Evolutionary conservation across 2,329 filamentous ascomycete genomes (phyloP), one percentile per base, ranked within the genome.

Genomic region (Chlorencoelia australis): DNA sequence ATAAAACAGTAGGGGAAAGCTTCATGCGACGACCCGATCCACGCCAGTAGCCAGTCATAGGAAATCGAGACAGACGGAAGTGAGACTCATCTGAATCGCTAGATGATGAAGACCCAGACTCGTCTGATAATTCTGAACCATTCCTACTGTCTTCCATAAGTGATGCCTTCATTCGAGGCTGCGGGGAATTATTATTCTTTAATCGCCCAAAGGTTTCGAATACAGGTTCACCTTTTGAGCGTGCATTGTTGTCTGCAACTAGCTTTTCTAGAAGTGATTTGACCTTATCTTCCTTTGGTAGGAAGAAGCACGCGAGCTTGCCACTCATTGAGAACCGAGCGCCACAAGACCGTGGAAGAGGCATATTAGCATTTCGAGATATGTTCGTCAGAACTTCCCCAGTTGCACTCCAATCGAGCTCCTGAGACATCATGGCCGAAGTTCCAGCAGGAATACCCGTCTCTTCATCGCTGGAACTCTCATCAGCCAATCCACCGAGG

Each of bases 391-490:
- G 59, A 2, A 69, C 67, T 4, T 66, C 67, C 28, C 72, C 71
- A 4, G 66, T 61, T 15, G 62, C 64, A 41, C 68, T 73, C 7
- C 67, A 64, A 28, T 65, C 67, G 15, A 79, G 61, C 45, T 79
- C 74, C 44, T 77, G 73, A 5, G 74, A 78, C 69, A 79, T 73
- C 36, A 70, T 68, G 9, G 67, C 69, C 7, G 53, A 57, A 20
- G 51, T 47, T 27, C 52, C 52, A n/a, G 53, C 45, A 18, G 54
- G 54, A 29, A 57, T 55, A 43, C 56, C 46, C 9, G 60, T 62
- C 31, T 88, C 84, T 46, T 88, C 83, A 42, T 85, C 81, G 50
- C 83, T 93, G 3, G 86, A 95, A 47, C 84, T 89, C 46, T 91
- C 85, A 39, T 83, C 82, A 19, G 65, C 69, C 22, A 76, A 58